These are phyloP conservation scores for Ustilago bromivora DNA, from an alignment of 1,284 basidiomycete genomes.

Conservation along the genomic window DNA sequence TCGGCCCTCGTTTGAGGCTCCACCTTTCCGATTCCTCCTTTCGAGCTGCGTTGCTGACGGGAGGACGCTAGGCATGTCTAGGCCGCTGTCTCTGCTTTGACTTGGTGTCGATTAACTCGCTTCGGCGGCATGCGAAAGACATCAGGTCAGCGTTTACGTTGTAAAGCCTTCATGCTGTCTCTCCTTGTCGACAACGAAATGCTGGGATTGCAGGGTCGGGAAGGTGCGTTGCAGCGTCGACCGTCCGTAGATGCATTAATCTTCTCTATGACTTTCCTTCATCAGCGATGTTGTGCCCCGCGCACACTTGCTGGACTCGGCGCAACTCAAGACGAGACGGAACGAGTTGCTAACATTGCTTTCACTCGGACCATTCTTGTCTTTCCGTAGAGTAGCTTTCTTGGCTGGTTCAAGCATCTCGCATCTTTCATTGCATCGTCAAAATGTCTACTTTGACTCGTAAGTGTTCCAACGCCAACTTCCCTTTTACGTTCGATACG, in stretches of 20 bases:
- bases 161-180: conserved; percentile 51
- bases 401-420: not conserved
- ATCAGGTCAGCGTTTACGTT: conserved; percentile 20
- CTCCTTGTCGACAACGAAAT: conserved; percentile 2
- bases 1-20: conserved; percentile 23
- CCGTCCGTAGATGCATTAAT: conserved; percentile 56
- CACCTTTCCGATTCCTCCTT: conserved; percentile 24
- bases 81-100: conserved; percentile 34
- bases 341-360: conserved; percentile 13
- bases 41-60: conserved; percentile 15
- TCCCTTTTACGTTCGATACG: conserved; percentile 18
- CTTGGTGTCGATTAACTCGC: conserved; percentile 50
- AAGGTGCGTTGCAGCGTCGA: conserved; percentile 41
- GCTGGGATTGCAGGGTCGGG: conserved; percentile 16
- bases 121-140: conserved; percentile 54
- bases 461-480: conserved; percentile 18
- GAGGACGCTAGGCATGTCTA: conserved; percentile 40
- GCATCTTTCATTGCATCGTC: not conserved
- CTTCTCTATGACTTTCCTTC: conserved; percentile 54
- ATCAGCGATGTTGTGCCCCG: conserved; percentile 7
- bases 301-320: conserved; percentile 1
- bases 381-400: not conserved
- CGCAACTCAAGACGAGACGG: too few species aligned
- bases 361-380: not conserved
- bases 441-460: conserved; percentile 6